phyloP scores from a whole-genome alignment of 2,329 filamentous ascomycete genomes.

The Ophiosphaerella narmari region DNA sequence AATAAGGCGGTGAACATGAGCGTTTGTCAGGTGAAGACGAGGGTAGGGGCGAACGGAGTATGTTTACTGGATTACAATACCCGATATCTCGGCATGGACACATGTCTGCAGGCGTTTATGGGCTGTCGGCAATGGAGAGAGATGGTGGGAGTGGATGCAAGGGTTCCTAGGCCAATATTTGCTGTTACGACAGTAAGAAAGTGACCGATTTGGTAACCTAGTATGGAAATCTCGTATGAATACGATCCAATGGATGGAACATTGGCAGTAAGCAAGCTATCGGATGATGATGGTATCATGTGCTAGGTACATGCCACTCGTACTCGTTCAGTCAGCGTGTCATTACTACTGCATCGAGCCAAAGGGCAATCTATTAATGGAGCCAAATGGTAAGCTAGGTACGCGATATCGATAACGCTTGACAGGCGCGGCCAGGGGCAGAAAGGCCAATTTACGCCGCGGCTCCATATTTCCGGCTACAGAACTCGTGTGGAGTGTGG shows the following conservation, averaged over 20 bases:
- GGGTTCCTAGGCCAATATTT: neutral
- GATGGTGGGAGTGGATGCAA: neutral
- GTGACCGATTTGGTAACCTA: too few species aligned
- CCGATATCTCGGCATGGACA: neutral
- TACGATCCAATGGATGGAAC: neutral
- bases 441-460: too few species aligned
- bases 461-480: too few species aligned
- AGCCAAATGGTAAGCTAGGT: neutral
- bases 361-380: slow-evolving; percentile 4
- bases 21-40: too few species aligned
- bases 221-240: neutral
- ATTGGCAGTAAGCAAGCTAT: too few species aligned
- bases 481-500: too few species aligned
- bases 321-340: neutral
- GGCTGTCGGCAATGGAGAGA: neutral
- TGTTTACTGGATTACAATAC: slow-evolving; percentile 2
- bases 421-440: neutral
- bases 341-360: neutral
- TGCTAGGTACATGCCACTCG: neutral
- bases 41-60: too few species aligned
- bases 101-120: neutral
- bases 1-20: too few species aligned
- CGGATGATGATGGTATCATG: too few species aligned
- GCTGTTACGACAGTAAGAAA: neutral
- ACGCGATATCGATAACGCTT: neutral